Evolutionary conservation across 1,284 basidiomycete genomes (phyloP).

Genomic region (Austroboletus novae-zelandiae): DNA sequence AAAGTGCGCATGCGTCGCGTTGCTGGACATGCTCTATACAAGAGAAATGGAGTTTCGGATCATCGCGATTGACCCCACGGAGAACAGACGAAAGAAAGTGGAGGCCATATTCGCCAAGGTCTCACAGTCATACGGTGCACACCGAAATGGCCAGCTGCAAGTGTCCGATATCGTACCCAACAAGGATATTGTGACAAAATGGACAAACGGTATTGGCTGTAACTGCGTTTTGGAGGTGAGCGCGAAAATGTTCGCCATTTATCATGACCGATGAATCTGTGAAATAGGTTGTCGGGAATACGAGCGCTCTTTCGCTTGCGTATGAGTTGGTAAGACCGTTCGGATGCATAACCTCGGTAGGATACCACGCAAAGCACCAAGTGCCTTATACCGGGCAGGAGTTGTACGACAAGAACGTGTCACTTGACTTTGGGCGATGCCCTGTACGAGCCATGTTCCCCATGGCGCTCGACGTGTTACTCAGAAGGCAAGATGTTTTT

Average conservation of each 20-base stretch:
- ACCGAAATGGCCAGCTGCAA: conserved; percentile 41
- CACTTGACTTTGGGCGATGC: conserved; percentile 83
- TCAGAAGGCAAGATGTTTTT: conserved; percentile 68
- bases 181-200: conserved; percentile 45
- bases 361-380: conserved; percentile 59
- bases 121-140: conserved; percentile 39
- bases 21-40: conserved; percentile 59
- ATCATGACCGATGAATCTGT: neutral
- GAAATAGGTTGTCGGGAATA: conserved; percentile 76
- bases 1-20: conserved; percentile 58
- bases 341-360: conserved; percentile 78
- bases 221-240: conserved; percentile 66
- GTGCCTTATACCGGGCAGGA: conserved; percentile 62
- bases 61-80: conserved; percentile 61
- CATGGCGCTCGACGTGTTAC: conserved; percentile 67
- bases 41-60: conserved; percentile 49
- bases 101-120: conserved; percentile 52
- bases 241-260: neutral
- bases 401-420: conserved; percentile 82
- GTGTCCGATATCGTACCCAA: conserved; percentile 52
- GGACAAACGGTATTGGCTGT: conserved; percentile 58
- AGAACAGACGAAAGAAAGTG: conserved; percentile 55
- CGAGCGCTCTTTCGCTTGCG: conserved; percentile 66
- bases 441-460: conserved; percentile 81
- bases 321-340: conserved; percentile 79